These are phyloP conservation scores for Leccinum pseudoinsigne DNA, from an alignment of 1,284 basidiomycete genomes.

Conservation along the genomic window DNA sequence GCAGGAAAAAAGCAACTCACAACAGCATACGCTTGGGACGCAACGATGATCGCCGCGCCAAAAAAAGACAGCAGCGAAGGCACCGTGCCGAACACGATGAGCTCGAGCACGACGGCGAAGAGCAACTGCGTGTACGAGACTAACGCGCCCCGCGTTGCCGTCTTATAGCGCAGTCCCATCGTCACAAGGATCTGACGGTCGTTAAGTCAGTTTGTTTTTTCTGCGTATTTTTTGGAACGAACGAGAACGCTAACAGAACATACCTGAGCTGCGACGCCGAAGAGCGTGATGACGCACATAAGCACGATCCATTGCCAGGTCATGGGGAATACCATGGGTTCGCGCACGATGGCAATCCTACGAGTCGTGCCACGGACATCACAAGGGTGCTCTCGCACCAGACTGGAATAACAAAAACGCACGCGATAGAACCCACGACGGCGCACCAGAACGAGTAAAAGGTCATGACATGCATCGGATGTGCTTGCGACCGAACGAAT, in stretches of 20 bases:
- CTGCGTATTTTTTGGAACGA: neutral
- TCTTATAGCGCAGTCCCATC: conserved; percentile 27
- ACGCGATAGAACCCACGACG: conserved; percentile 53
- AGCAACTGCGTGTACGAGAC: conserved; percentile 19
- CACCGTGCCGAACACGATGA: conserved; percentile 19
- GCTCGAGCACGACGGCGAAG: conserved; percentile 18
- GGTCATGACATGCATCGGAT: conserved; percentile 70
- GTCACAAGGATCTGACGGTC: conserved; percentile 10
- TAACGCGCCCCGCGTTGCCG: conserved; percentile 21
- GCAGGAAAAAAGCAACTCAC: conserved; percentile 9
- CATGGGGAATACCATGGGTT: conserved; percentile 39
- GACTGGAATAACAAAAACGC: conserved; percentile 20
- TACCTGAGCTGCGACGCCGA: conserved; percentile 50
- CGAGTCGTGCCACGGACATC: neutral
- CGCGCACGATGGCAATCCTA: conserved; percentile 25
- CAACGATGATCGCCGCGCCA: conserved; percentile 16
- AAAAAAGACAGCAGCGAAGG: conserved; percentile 14
- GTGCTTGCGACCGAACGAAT: conserved; percentile 71
- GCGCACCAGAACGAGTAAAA: conserved; percentile 68
- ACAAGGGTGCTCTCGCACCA: neutral
- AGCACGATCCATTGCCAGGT: conserved; percentile 38
- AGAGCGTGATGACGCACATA: conserved; percentile 39
- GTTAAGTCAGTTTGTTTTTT: neutral
- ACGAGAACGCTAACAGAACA: conserved; percentile 39
- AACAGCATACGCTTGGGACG: conserved; percentile 13